A percentile compares a stretch with the other conserved stretches of the same genome.
Evolutionary conservation across 768 basidiomycete species (phyloP).

Genomic region (Tricholoma bakamatsutake): DNA sequence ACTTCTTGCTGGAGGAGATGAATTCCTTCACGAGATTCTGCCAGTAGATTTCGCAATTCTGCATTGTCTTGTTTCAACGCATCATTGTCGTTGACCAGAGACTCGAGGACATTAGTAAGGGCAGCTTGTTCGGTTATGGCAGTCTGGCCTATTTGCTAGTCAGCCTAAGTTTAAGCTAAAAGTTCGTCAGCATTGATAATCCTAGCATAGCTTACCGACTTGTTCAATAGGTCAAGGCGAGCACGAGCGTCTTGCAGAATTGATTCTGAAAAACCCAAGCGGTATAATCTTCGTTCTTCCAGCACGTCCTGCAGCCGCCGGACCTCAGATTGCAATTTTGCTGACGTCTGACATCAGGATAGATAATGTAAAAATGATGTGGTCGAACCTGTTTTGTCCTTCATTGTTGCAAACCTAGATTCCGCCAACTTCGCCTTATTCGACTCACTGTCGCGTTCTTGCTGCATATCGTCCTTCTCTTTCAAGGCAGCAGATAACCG

Average conservation of each 20-base stretch:
- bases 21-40: constrained; percentile 74
- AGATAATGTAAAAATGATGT: not conserved
- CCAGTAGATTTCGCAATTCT: constrained; percentile 69
- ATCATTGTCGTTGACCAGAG: constrained; percentile 85
- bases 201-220: constrained; percentile 33
- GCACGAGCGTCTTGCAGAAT: constrained; percentile 61
- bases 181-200: not conserved
- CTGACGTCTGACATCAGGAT: constrained; percentile 27
- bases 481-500: constrained; percentile 58
- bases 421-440: constrained; percentile 68
- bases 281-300: constrained; percentile 53
- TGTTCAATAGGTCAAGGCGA: constrained; percentile 55
- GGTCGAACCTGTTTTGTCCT: constrained; percentile 59
- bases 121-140: constrained; percentile 49
- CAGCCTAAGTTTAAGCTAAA: constrained; percentile 13
- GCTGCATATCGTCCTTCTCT: constrained; percentile 79
- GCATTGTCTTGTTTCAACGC: constrained; percentile 73
- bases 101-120: constrained; percentile 66
- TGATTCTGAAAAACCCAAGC: constrained; percentile 61
- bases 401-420: constrained; percentile 52
- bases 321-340: constrained; percentile 65
- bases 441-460: constrained; percentile 70
- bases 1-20: constrained; percentile 65
- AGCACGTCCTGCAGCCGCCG: constrained; percentile 56
- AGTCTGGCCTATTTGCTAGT: constrained; percentile 34